These are phyloP conservation scores for Astrothelium macrocarpum DNA, from an alignment of 495 filamentous ascomycete species.

Conservation along the genomic window DNA sequence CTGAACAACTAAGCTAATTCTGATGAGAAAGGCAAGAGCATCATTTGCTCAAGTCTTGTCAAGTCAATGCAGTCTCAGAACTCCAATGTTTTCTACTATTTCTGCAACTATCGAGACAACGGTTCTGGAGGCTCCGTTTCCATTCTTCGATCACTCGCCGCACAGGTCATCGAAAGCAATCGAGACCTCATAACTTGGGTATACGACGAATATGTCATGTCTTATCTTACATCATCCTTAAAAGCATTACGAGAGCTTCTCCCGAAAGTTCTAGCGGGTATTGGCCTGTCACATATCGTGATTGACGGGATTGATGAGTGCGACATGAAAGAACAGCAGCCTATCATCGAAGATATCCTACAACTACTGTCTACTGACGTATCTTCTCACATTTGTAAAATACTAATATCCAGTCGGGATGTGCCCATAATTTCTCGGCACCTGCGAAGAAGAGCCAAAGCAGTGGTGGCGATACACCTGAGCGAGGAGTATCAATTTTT, in stretches of 20 bases:
- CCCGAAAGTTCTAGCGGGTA: neutral
- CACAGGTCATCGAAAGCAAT: conserved; percentile 5
- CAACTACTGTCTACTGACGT: neutral
- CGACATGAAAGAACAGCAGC: neutral
- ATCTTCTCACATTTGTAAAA: conserved; percentile 6
- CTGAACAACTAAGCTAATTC: neutral
- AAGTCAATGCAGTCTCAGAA: neutral
- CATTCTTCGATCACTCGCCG: conserved; percentile 4
- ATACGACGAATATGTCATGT: neutral
- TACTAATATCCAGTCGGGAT: neutral
- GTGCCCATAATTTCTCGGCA: neutral
- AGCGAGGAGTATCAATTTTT: neutral
- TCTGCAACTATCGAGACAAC: conserved; percentile 4
- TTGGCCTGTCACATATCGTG: neutral
- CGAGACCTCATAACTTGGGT: conserved; percentile 3
- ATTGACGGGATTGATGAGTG: conserved; percentile 6
- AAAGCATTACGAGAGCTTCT: conserved; percentile 5
- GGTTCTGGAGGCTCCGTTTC: neutral
- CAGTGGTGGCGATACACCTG: neutral
- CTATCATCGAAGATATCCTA: neutral
- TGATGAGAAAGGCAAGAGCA: neutral
- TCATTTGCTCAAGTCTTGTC: conserved; percentile 9
- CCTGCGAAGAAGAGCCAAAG: neutral
- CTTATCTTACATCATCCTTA: neutral
- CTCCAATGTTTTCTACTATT: conserved; percentile 9